Base-by-base conservation (phyloP, 2,329 filamentous ascomycete species). In the Colletotrichum musae region DNA sequence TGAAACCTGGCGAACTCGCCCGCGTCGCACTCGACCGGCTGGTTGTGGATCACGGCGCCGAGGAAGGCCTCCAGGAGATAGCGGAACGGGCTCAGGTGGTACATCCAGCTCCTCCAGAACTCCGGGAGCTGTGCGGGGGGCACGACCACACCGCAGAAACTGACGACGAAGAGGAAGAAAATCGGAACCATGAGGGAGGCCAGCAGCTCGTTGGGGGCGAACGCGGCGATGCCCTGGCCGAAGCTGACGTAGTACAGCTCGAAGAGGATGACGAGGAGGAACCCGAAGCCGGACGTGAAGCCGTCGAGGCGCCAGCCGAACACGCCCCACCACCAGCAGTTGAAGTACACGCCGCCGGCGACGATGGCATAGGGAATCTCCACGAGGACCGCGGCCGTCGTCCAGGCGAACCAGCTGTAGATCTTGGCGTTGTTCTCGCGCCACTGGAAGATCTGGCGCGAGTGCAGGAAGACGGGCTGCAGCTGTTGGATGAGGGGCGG, bases 351-450 rank as follows among this genome's bases (percentile, higher is more conserved):
- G 0, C 86, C 88, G 0, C 89, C 92, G 0, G 89, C 88, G 4
- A 93, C 76, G 13, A 94, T 80, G 0, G 87, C 86, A 72, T 93
- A 94, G 0, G 93, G 93, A 0, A 94, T 83, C 77, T 95, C 93
- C 16, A 88, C 90, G 1, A 93, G 73, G 5, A 94, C 86, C 1
- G 87, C 86, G 0, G 88, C 91, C 2, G 89, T 90, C 0, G 88
- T 87, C 79, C 92, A 93, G 0, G 92, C 91, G 15, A 87, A 80
- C 92, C 93, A 94, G 2, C 88, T 91, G 80, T 95, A 96, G 28
- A 94, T 94, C 77, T 94, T 94, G 16, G 91, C 89, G n/a, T 88
- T 93, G 57, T 90, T 87, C 77, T 96, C 93, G 5, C 93, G 87
- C 2, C 87, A 89, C 76, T 92, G 82, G 80, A 93, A 96, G 28